Evolutionary conservation across 176 grass and related monocot genomes (phyloP).

Genomic region (Melocanna baccifera): DNA sequence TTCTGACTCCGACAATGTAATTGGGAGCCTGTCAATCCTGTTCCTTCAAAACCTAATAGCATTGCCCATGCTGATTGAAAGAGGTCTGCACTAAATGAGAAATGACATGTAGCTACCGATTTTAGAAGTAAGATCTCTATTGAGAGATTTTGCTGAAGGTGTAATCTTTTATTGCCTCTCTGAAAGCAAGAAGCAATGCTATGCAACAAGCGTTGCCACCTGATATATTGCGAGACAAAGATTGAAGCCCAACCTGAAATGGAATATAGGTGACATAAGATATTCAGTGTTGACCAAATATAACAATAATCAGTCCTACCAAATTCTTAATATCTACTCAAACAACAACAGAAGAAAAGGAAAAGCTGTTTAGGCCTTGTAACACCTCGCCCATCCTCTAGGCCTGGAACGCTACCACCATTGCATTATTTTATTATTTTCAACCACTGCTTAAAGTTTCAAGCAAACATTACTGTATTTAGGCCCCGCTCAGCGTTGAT

Average conservation of each 20-base stretch:
- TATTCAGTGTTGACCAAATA: neutral
- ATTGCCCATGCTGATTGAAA: conserved; percentile 86
- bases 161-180: conserved; percentile 72
- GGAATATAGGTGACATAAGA: neutral
- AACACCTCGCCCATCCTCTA: too few species aligned
- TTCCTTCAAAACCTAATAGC: conserved; percentile 75
- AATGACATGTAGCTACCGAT: conserved; percentile 69
- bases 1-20: conserved; percentile 55
- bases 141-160: conserved; percentile 63
- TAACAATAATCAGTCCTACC: neutral
- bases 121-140: conserved; percentile 64
- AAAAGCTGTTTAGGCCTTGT: too few species aligned
- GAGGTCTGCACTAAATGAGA: conserved; percentile 67
- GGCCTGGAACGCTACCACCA: too few species aligned
- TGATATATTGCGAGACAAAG: conserved; percentile 59
- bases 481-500: too few species aligned
- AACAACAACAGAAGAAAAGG: too few species aligned
- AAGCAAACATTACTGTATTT: too few species aligned
- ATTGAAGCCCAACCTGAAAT: conserved; percentile 81
- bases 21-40: conserved; percentile 51
- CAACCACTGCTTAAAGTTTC: too few species aligned
- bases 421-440: too few species aligned
- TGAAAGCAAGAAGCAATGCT: conserved; percentile 85
- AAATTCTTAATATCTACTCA: neutral
- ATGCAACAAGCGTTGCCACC: conserved; percentile 74